These are phyloP conservation scores for Blastocystis sp. DNA, from an alignment of 352 stramenopile species.

Conservation along the genomic window DNA sequence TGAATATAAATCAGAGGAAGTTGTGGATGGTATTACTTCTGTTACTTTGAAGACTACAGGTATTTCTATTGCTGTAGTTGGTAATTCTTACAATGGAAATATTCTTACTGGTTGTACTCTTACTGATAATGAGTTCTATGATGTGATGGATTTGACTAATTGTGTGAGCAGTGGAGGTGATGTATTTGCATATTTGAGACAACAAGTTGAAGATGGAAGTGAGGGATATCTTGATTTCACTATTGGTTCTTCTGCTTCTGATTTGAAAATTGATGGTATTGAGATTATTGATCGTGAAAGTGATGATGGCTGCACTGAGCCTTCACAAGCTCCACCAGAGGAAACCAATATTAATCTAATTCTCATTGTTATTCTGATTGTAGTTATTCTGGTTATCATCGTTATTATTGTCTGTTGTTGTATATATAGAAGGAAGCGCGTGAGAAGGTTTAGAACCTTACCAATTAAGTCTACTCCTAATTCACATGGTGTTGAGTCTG, in stretches of 20 bases:
- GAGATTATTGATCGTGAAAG: background rate
- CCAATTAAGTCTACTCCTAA: too few relatives aligned
- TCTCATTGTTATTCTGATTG: too few relatives aligned
- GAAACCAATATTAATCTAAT: too few relatives aligned
- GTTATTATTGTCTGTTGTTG: too few relatives aligned
- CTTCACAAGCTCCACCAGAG: too few relatives aligned
- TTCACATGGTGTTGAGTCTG: too few relatives aligned
- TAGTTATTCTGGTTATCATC: too few relatives aligned
- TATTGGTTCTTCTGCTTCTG: background rate
- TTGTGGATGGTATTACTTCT: background rate
- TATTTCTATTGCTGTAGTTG: background rate
- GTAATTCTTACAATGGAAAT: background rate
- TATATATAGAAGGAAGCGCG: too few relatives aligned
- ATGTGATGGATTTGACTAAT: background rate
- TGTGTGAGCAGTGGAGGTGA: background rate
- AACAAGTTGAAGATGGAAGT: background rate
- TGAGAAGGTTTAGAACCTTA: too few relatives aligned
- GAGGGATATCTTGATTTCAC: background rate
- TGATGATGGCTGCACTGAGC: slow-evolving; percentile 14
- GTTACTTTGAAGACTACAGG: background rate
- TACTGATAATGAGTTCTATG: slow-evolving; percentile 29
- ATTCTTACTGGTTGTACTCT: background rate
- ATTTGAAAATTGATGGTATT: background rate
- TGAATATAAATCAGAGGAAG: background rate
- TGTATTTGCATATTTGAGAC: background rate